Evolutionary conservation across 2,329 filamentous ascomycete genomes (phyloP), one percentile per base, ranked within the genome.

Genomic region (Exophiala sp.): DNA sequence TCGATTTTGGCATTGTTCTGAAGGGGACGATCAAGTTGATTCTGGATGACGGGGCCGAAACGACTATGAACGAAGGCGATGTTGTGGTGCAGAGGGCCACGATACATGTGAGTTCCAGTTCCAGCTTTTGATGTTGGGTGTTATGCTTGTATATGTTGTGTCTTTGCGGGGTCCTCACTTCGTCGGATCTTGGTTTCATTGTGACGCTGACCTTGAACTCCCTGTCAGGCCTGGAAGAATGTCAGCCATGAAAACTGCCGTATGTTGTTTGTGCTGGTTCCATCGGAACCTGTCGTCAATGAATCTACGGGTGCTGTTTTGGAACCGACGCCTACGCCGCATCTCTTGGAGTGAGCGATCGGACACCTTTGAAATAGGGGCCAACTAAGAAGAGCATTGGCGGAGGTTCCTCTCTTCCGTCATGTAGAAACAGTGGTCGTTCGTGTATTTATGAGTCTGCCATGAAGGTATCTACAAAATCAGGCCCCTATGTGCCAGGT

Each of bases 1-100:
- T 65, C 19, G 64, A 66, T 49, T 65, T 64, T 48, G 64, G 59
- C 6, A 56, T 66, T n/a, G 58, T 66, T 11, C 53, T 66, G 22
- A 52, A 59, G 11, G 64, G 63, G 1, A 60, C 59, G 27, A 60
- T 66, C 19, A 53, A 60, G 51, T 34, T 64, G 1, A 56, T 64
- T 29, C 52, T 66, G 42, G 64, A 65, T 34, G 58, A 63, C 43
- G 63, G 61, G 8, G 55, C 57, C 8, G 61, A 59, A 49, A 64
- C 55, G 22, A 56, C 46, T 18, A 34, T 65, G 49, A 59, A 53
- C 37, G 48, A 58, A 48, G 59, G 60, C 14, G 64, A 65, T 45
- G 48, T 65, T 21, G 61, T 60, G 14, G 61, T 66, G n/a, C 63
- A 64, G 47, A 52, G 58, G 18, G 54, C 51, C 2, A 60, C 57